Evolutionary conservation across 768 basidiomycete species (phyloP).

Genomic region (Boletus speciosus): DNA sequence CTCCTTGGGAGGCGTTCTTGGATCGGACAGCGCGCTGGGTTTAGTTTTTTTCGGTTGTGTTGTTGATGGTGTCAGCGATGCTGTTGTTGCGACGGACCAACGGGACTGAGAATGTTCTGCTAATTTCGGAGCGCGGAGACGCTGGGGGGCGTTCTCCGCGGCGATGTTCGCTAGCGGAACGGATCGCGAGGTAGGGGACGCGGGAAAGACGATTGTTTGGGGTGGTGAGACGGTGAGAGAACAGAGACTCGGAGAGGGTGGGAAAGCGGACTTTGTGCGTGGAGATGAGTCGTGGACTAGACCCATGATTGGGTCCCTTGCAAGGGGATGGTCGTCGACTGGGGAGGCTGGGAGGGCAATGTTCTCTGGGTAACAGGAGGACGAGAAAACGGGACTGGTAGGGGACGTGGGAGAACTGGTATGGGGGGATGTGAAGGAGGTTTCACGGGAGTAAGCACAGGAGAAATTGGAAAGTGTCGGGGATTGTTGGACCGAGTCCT

Average conservation of each 20-base stretch:
- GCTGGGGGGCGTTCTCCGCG: background rate
- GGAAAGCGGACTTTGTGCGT: background rate
- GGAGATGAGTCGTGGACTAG: background rate
- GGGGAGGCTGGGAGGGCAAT: slow-evolving; percentile 27
- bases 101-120: slow-evolving; percentile 15
- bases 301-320: background rate
- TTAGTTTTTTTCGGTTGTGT: slow-evolving; percentile 15
- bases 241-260: slow-evolving; percentile 4
- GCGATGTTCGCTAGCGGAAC: background rate
- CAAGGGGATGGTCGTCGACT: slow-evolving; percentile 4
- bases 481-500: slow-evolving; percentile 26
- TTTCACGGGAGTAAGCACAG: slow-evolving; percentile 25
- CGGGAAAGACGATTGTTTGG: slow-evolving; percentile 1
- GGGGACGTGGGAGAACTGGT: slow-evolving; percentile 25
- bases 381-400: slow-evolving; percentile 14
- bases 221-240: slow-evolving; percentile 4
- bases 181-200: slow-evolving; percentile 2
- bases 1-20: slow-evolving; percentile 10
- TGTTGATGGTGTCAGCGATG: slow-evolving; percentile 22
- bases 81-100: slow-evolving; percentile 33
- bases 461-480: slow-evolving; percentile 30
- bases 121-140: slow-evolving; percentile 4
- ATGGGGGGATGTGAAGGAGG: slow-evolving; percentile 21
- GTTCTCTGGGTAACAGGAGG: slow-evolving; percentile 22
- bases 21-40: background rate